These are phyloP conservation scores for Exophiala oligosperma DNA, from an alignment of 2,329 filamentous ascomycete genomes.

Conservation along the genomic window DNA sequence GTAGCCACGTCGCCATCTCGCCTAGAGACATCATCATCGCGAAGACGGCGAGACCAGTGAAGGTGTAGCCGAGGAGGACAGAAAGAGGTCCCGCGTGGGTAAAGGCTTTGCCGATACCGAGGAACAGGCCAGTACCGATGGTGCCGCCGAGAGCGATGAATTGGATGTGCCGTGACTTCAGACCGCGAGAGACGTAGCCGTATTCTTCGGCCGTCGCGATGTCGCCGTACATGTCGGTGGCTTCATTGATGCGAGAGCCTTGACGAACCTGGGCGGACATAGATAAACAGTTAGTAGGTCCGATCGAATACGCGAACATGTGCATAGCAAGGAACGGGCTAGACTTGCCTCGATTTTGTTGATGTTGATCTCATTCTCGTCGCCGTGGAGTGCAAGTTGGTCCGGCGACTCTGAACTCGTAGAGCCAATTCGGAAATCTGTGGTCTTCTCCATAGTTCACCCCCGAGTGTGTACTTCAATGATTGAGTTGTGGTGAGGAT, in stretches of 20 bases:
- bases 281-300: neutral
- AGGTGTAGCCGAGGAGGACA: conserved; percentile 39
- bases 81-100: conserved; percentile 38
- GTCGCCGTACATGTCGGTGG: conserved; percentile 55
- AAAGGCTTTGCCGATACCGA: conserved; percentile 39
- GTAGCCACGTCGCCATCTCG: conserved; percentile 44
- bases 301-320: neutral
- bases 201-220: conserved; percentile 45
- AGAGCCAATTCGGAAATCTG: conserved; percentile 12
- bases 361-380: conserved; percentile 14
- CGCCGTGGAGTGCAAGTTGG: neutral
- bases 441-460: conserved; percentile 19
- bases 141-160: conserved; percentile 40
- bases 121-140: conserved; percentile 40
- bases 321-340: neutral
- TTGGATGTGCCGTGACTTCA: conserved; percentile 42
- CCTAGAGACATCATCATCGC: conserved; percentile 42
- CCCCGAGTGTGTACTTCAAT: neutral
- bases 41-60: conserved; percentile 32
- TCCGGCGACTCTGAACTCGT: conserved; percentile 22
- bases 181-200: conserved; percentile 36
- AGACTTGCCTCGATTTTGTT: conserved; percentile 23
- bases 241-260: conserved; percentile 39
- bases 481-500: neutral
- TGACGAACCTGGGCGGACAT: conserved; percentile 14